These are phyloP conservation scores for Puccinia novopanici DNA, from an alignment of 1,284 basidiomycete species.

Conservation along the genomic window DNA sequence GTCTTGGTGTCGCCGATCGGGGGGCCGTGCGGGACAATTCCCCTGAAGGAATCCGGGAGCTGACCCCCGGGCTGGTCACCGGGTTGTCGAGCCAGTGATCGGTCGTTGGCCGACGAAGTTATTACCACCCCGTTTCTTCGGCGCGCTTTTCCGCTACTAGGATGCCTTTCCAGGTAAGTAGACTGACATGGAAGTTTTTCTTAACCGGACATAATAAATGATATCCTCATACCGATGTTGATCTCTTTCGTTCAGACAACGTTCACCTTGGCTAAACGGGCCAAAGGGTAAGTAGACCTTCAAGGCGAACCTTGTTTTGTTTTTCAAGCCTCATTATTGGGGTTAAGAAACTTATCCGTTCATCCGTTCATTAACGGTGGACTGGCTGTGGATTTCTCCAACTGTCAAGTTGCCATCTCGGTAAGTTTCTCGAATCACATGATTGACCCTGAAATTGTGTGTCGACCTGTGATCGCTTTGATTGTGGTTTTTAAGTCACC, in stretches of 20 bases:
- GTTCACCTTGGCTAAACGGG: conserved; percentile 41
- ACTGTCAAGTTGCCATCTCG: conserved; percentile 44
- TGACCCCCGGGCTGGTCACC: too few relatives aligned
- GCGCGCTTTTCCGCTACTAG: neutral
- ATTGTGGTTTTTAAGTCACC: conserved; percentile 30
- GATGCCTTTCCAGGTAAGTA: conserved; percentile 35
- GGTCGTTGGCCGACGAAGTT: neutral
- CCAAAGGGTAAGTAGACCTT: conserved; percentile 42
- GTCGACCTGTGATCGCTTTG: neutral
- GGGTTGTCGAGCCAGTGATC: too few relatives aligned
- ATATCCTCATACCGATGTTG: neutral
- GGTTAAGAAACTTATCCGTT: neutral
- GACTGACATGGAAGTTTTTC: neutral
- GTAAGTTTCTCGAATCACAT: conserved; percentile 24
- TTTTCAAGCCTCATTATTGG: neutral
- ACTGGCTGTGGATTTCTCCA: neutral
- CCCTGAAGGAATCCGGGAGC: too few relatives aligned
- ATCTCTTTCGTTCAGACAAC: conserved; percentile 34
- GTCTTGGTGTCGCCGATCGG: too few relatives aligned
- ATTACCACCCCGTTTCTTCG: neutral
- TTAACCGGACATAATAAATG: neutral
- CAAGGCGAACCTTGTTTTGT: neutral
- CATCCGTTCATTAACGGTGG: neutral
- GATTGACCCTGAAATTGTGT: neutral
- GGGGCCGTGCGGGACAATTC: too few relatives aligned